A percentile compares a stretch with the other conserved stretches of the same genome.
These are phyloP conservation scores for Pseudozyma tsukubaensis DNA, from an alignment of 1,284 basidiomycete species.

Conservation along the genomic window DNA sequence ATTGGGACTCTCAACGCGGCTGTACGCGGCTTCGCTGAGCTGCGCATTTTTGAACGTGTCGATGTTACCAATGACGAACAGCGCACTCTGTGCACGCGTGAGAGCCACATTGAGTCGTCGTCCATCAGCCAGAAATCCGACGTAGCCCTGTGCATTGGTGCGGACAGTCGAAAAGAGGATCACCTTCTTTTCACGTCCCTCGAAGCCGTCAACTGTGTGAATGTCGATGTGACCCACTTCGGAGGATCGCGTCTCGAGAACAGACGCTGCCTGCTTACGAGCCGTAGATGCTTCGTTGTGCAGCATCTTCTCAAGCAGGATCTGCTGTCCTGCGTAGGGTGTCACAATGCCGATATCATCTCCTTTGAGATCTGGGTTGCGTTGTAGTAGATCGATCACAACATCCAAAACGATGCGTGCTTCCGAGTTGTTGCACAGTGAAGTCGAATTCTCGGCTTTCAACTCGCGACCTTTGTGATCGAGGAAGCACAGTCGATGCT, in stretches of 20 bases:
- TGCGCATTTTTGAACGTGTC: constrained; percentile 73
- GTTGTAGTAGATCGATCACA: constrained; percentile 53
- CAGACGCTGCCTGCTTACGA: constrained; percentile 22
- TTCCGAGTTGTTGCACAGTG: constrained; percentile 57
- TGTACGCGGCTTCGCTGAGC: constrained; percentile 50
- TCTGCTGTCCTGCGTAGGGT: constrained; percentile 63
- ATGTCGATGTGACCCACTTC: constrained; percentile 78
- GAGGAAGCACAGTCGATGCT: constrained; percentile 48
- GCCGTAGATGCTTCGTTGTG: constrained; percentile 37
- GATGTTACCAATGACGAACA: constrained; percentile 87
- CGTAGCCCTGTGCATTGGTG: constrained; percentile 76
- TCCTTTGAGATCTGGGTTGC: constrained; percentile 53
- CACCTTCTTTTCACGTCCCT: constrained; percentile 95
- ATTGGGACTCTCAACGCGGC: constrained; percentile 45
- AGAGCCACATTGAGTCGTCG: constrained; percentile 95
- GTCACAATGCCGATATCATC: constrained; percentile 65
- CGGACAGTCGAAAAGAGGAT: constrained; percentile 92
- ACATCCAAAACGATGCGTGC: constrained; percentile 66
- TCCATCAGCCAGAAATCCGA: constrained; percentile 94
- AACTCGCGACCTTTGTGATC: constrained; percentile 51
- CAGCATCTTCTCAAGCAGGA: constrained; percentile 56
- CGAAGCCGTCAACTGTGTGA: constrained; percentile 92
- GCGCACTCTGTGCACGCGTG: constrained; percentile 88
- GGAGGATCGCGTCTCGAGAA: constrained; percentile 22
- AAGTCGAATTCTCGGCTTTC: constrained; percentile 49